Percentiles rank a stretch among this genome's conserved stretches.
Evolutionary conservation across 2,329 filamentous ascomycete species (phyloP).

Genomic region (Graphilbum fragrans): DNA sequence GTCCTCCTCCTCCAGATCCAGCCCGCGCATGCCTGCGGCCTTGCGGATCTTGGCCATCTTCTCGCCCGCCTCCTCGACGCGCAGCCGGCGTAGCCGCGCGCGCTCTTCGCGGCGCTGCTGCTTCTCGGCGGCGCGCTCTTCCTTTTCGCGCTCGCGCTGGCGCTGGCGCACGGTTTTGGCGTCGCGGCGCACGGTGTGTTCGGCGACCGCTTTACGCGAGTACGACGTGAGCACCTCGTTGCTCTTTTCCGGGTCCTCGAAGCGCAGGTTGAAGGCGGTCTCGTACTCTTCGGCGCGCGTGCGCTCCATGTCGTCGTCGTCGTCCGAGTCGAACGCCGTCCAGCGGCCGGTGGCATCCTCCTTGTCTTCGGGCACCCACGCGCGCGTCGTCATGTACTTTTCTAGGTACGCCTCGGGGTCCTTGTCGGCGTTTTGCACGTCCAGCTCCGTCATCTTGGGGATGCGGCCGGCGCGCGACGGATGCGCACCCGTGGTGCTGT

Average conservation of each 20-base stretch:
- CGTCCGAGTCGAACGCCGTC: slow-evolving; percentile 83
- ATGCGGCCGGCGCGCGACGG: slow-evolving; percentile 38
- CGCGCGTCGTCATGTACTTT: slow-evolving; percentile 85
- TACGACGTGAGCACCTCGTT: slow-evolving; percentile 85
- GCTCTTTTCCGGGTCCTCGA: slow-evolving; percentile 79
- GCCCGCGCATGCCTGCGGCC: slow-evolving; percentile 67
- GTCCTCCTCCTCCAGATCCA: slow-evolving; percentile 58
- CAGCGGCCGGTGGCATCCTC: slow-evolving; percentile 44
- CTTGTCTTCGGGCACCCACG: slow-evolving; percentile 57
- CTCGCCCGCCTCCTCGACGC: slow-evolving; percentile 79
- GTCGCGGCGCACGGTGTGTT: slow-evolving; percentile 76
- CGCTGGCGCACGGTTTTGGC: slow-evolving; percentile 67
- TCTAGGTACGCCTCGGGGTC: slow-evolving; percentile 84
- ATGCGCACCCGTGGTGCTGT: slow-evolving; percentile 35
- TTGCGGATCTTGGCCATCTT: slow-evolving; percentile 83
- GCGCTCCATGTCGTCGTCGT: slow-evolving; percentile 71
- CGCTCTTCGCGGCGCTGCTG: slow-evolving; percentile 66
- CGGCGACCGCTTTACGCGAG: slow-evolving; percentile 71
- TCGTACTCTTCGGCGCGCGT: slow-evolving; percentile 76
- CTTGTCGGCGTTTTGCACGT: slow-evolving; percentile 67
- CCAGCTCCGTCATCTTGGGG: slow-evolving; percentile 38
- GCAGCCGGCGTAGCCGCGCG: slow-evolving; percentile 71
- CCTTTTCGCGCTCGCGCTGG: slow-evolving; percentile 64
- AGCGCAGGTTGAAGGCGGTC: slow-evolving; percentile 87
- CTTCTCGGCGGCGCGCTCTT: slow-evolving; percentile 69